Evolutionary conservation across 139 green algal species (phyloP), one percentile per base, ranked within the genome.

Genomic region (Asterochloris erici): DNA sequence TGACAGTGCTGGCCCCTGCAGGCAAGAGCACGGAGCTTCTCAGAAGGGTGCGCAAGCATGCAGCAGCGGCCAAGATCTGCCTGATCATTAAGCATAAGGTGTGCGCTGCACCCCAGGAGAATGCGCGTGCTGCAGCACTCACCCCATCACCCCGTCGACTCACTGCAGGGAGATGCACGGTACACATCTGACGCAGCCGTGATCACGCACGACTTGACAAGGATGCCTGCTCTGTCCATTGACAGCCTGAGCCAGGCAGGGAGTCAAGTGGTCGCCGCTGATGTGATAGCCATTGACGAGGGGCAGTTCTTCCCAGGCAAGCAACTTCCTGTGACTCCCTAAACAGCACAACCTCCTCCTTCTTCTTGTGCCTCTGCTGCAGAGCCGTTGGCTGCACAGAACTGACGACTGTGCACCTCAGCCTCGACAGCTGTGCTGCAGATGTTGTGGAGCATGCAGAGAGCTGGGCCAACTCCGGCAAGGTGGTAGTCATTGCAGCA

Each of bases 301-400:
- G 78, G 78, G 4, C 78, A 82, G 63, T 82, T 82, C 78, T 38
- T 82, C 19, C 78, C 78, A 82, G 78, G 78, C 62, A 38, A 54
- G 38, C 38, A 54, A 54, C 38, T 54, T 54, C 38, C 38, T 54
- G 38, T 54, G 4, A 54, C 38, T 54, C 38, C 38, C 38, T 54
- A 6, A 54, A 54, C 38, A 54, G 38, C 38, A 54, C 38, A 54
- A 54, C 38, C 38, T 54, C 38, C 38, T 6, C 38, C 38, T 54
- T 54, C 4, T 54, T 2, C 38, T 54, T 54, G 38, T 54, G 38
- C 38, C 38, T 54, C 38, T 6, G 38, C 38, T 54, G 38, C 38
- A 54, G 38, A 54, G 38, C 38, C 38, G 38, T 6, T 10, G 38
- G 38, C 38, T 54, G 4, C 38, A 54, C 38, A 54, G 38, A 54